A percentile compares a stretch with the other conserved stretches of the same genome.
These are phyloP conservation scores for Erodium chrysanthum DNA, from an alignment of 441 rosid genomes.

Conservation along the genomic window DNA sequence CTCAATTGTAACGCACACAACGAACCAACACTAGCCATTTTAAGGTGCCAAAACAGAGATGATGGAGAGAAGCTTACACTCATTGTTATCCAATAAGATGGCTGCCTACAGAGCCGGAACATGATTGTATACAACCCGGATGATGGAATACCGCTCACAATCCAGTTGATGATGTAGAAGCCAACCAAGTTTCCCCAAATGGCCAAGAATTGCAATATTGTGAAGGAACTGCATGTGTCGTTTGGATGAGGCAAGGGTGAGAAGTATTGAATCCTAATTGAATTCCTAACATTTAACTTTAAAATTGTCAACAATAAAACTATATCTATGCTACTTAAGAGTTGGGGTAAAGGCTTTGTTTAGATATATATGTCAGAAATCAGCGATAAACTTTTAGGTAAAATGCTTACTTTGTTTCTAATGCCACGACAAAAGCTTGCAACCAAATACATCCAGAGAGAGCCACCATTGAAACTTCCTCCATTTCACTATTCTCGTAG, in stretches of 20 bases:
- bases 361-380: background rate
- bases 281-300: background rate
- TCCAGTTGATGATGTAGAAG: conserved; percentile 73
- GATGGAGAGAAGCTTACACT: conserved; percentile 42
- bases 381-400: background rate
- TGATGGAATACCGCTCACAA: conserved; percentile 74
- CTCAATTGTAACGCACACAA: background rate
- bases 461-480: conserved; percentile 90
- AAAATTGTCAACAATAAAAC: background rate
- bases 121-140: conserved; percentile 92
- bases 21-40: background rate
- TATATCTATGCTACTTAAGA: conserved; percentile 1
- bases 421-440: conserved; percentile 88
- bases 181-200: conserved; percentile 85
- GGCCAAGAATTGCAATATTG: conserved; percentile 77
- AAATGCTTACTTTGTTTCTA: conserved; percentile 83
- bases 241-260: conserved; percentile 1
- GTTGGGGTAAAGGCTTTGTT: background rate
- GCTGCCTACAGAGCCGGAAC: conserved; percentile 76
- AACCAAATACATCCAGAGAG: conserved; percentile 99
- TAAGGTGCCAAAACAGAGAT: background rate
- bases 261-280: background rate
- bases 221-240: conserved; percentile 56
- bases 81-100: conserved; percentile 85
- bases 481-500: conserved; percentile 88